Percentiles rank a stretch among this genome's conserved stretches.
phyloP scores from a whole-genome alignment of 306 rosid genomes.

The Dryas alaskensis region DNA sequence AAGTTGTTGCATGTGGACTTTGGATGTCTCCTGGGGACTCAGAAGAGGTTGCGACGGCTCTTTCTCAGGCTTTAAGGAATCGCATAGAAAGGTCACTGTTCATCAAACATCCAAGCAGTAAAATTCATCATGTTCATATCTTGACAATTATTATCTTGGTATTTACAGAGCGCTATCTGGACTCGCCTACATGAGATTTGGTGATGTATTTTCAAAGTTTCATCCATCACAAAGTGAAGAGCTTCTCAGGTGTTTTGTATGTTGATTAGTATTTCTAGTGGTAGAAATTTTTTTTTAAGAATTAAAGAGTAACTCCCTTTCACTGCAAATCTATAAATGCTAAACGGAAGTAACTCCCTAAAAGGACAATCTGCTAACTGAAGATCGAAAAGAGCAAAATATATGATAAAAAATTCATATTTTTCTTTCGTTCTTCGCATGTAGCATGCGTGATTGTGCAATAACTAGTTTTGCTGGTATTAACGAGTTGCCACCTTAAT shows the following conservation, averaged over 20 bases:
- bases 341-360: neutral
- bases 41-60: constrained; percentile 93
- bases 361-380: neutral
- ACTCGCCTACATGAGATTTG: constrained; percentile 83
- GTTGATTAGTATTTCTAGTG: constrained; percentile 1
- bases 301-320: neutral
- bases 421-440: neutral
- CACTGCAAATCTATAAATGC: too few species aligned
- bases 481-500: neutral
- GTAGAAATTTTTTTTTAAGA: neutral
- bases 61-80: constrained; percentile 91
- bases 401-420: neutral
- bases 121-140: constrained; percentile 30
- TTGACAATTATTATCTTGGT: constrained; percentile 30
- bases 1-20: constrained; percentile 86
- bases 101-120: constrained; percentile 21
- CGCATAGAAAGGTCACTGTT: constrained; percentile 69
- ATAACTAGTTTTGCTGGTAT: constrained; percentile 24
- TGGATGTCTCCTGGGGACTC: constrained; percentile 99
- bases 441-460: neutral
- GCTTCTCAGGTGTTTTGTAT: constrained; percentile 58
- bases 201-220: constrained; percentile 88
- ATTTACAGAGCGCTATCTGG: constrained; percentile 67
- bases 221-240: constrained; percentile 74
- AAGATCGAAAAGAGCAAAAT: neutral